phyloP scores from a whole-genome alignment of 768 basidiomycete species.

The Collybiopsis luxurians region DNA sequence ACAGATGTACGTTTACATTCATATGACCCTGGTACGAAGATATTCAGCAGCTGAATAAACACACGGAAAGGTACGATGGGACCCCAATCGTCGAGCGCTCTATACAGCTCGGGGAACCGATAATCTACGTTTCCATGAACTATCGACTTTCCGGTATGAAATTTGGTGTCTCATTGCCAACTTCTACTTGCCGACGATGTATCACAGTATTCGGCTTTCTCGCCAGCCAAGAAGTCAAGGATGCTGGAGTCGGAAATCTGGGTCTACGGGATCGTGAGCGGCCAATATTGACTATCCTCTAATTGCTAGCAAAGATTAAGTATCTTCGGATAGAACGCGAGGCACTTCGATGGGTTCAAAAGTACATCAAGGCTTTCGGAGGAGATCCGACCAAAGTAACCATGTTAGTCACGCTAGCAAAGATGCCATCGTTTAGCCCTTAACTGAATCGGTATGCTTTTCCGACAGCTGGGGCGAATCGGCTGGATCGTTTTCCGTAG shows the following conservation, averaged over 20 bases:
- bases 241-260: slow-evolving; percentile 54
- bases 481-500: slow-evolving; percentile 50
- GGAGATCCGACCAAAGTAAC: slow-evolving; percentile 64
- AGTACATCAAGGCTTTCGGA: slow-evolving; percentile 61
- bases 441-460: no score
- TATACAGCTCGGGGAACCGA: slow-evolving; percentile 36
- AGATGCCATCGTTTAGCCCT: background rate
- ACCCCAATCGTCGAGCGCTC: slow-evolving; percentile 43
- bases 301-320: no score
- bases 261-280: slow-evolving; percentile 65
- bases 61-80: slow-evolving; percentile 43
- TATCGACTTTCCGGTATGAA: slow-evolving; percentile 36
- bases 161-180: no score
- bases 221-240: slow-evolving; percentile 47
- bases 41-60: no score
- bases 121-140: slow-evolving; percentile 55
- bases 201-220: slow-evolving; percentile 48
- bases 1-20: slow-evolving; percentile 22
- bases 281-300: background rate
- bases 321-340: slow-evolving; percentile 39
- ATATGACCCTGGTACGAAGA: no score
- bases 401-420: slow-evolving; percentile 32
- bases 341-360: slow-evolving; percentile 63
- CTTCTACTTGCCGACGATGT: no score
- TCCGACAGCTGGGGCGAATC: slow-evolving; percentile 36